Evolutionary conservation across 2,329 filamentous ascomycete genomes (phyloP), one percentile per base, ranked within the genome.

Genomic region (Diplodia seriata): DNA sequence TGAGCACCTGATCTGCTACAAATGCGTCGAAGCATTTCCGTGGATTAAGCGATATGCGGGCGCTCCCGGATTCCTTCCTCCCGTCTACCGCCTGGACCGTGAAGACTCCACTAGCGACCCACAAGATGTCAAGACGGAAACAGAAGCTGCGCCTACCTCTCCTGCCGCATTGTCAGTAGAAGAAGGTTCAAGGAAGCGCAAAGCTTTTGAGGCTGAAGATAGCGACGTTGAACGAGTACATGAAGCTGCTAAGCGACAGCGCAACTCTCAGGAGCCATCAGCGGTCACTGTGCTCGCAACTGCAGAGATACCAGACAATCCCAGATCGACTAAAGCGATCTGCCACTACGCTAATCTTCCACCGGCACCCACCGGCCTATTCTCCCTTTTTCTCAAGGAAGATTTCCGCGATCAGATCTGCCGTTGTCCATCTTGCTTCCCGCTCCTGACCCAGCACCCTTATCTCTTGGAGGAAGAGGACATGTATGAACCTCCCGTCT

Each of bases 381-480:
- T 97, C 77, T 96, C 93, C 0, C 85, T 99, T 36, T 97, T 98
- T 81, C 85, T 96, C 74, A 88, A 87, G 68, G 85, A 90, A 65
- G 84, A 88, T 74, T 98, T 98, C 83, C 91, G 94, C 72, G 85
- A 91, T 50, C 84, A 90, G 69, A 82, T 99, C 73, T 99, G 95
- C 82, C 92, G 85, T 75, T 99, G 95, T 79, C 77, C 87, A 18
- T 80, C 85, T n/a, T 97, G 94, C 82, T 97, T 92, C 79, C 88
- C 89, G 0, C 81, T 87, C 14, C 86, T 98, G 1, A 83, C 87
- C 66, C 81, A 83, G 0, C 89, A 97, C 76, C 87, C 89, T 0
- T 91, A 97, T 75, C 90, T 99, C 12, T 88, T 97, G 11, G 94
- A 98, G 75, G 93, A 97, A 79, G 95, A 99, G 83, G 93, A 97